A percentile compares a stretch with the other conserved stretches of the same genome.
These are phyloP conservation scores for Conringia planisiliqua DNA, from an alignment of 345 rosid species.

Conservation along the genomic window DNA sequence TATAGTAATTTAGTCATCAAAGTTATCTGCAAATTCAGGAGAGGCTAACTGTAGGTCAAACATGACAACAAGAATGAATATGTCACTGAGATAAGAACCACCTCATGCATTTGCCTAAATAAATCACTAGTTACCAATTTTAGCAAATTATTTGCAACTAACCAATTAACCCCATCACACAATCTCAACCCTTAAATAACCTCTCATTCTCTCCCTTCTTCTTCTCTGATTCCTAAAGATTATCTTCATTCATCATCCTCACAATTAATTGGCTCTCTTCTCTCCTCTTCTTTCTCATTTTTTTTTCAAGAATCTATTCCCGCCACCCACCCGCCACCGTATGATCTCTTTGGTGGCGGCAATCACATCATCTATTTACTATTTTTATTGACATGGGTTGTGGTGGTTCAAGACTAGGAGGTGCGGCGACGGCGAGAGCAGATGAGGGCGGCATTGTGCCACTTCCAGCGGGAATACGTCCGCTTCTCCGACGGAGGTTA, in stretches of 20 bases:
- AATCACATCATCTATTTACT: conserved; percentile 1
- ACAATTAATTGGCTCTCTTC: conserved; percentile 5
- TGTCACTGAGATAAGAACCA: conserved; percentile 21
- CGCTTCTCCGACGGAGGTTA: conserved; percentile 31
- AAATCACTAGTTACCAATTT: conserved; percentile 18
- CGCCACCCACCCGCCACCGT: conserved; percentile 5
- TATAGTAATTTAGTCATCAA: background rate
- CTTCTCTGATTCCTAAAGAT: conserved; percentile 8
- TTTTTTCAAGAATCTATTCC: background rate
- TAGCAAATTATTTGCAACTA: conserved; percentile 22
- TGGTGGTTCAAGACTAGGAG: conserved; percentile 30
- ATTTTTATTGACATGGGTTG: conserved; percentile 26
- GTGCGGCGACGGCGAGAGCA: background rate
- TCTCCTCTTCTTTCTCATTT: background rate
- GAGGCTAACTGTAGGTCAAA: conserved; percentile 8
- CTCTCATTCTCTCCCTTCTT: conserved; percentile 1
- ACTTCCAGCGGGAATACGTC: conserved; percentile 30
- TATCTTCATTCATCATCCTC: conserved; percentile 3
- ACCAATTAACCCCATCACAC: conserved; percentile 13
- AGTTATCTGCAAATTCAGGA: background rate
- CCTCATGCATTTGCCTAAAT: conserved; percentile 21
- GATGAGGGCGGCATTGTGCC: conserved; percentile 20
- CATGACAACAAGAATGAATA: conserved; percentile 16
- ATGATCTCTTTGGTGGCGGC: conserved; percentile 17
- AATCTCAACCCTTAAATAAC: conserved; percentile 28